A percentile compares a stretch with the other conserved stretches of the same genome.
These are phyloP conservation scores for Dendrobium nobile DNA, from an alignment of 106 monocot species.

Conservation along the genomic window DNA sequence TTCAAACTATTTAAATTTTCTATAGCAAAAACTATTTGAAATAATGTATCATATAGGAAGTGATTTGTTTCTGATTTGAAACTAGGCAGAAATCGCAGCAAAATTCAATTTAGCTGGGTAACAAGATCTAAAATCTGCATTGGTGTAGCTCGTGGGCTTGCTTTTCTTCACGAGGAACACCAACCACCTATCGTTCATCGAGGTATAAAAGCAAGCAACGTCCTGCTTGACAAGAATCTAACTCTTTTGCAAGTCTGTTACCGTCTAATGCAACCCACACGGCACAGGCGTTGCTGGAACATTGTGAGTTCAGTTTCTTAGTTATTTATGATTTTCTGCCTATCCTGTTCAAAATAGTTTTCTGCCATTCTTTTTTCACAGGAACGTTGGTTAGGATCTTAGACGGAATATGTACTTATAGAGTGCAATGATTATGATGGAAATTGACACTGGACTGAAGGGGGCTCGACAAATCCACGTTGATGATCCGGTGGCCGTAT, in stretches of 20 bases:
- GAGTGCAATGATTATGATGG: not conserved
- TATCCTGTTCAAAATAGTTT: not conserved
- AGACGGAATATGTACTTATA: not conserved
- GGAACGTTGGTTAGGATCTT: not conserved
- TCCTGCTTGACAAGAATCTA: constrained; percentile 59
- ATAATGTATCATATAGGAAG: not conserved
- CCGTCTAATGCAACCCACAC: constrained; percentile 56
- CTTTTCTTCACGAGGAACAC: constrained; percentile 60
- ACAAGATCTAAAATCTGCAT: constrained; percentile 45
- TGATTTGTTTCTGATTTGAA: not conserved
- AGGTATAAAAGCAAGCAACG: constrained; percentile 71
- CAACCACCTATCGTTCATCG: constrained; percentile 49
- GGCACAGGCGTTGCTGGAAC: constrained; percentile 77
- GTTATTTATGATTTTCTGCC: not conserved
- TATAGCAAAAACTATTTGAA: not conserved
- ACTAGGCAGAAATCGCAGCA: constrained; percentile 30
- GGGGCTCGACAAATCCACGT: no score
- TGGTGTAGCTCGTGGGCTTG: constrained; percentile 61
- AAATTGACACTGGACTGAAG: not conserved
- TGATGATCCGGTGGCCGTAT: no score
- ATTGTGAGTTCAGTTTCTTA: constrained; percentile 31
- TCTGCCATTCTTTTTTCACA: not conserved
- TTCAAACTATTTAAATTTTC: not conserved
- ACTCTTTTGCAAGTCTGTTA: constrained; percentile 51
- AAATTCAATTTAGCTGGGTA: constrained; percentile 51